A percentile compares a stretch with the other conserved stretches of the same genome.
phyloP scores from a whole-genome alignment of 2,329 filamentous ascomycete species.

The Monilinia polystroma region DNA sequence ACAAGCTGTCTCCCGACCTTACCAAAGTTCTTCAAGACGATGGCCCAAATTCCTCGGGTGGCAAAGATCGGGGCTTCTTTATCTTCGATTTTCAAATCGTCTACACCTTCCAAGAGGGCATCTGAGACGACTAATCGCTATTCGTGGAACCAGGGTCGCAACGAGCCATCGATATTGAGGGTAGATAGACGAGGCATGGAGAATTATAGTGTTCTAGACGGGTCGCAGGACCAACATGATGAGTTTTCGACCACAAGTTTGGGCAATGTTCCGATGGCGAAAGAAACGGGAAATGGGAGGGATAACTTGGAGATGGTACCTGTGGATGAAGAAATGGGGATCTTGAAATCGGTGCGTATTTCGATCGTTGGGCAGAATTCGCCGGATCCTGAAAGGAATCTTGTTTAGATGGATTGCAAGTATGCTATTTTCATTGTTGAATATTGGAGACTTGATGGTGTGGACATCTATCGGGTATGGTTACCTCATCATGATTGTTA shows the following conservation, averaged over 20 bases:
- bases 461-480: too few species aligned
- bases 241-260: not conserved
- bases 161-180: not conserved
- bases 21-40: conserved; percentile 5
- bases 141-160: not conserved
- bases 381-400: not conserved
- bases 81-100: not conserved
- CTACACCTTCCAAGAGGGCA: not conserved
- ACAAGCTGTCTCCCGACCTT: conserved; percentile 3
- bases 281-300: not conserved
- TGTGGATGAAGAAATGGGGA: not conserved
- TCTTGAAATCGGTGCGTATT: not conserved
- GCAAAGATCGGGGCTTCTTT: not conserved
- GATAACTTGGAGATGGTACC: not conserved
- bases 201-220: not conserved
- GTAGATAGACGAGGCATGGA: not conserved
- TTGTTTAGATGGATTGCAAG: not conserved
- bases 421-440: not conserved
- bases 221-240: not conserved
- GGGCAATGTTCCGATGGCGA: not conserved
- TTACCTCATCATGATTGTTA: too few species aligned
- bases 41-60: not conserved
- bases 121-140: not conserved
- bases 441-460: too few species aligned
- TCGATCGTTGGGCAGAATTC: not conserved